Base-by-base conservation (phyloP, 306 rosid species). In the Rosa persica region DNA sequence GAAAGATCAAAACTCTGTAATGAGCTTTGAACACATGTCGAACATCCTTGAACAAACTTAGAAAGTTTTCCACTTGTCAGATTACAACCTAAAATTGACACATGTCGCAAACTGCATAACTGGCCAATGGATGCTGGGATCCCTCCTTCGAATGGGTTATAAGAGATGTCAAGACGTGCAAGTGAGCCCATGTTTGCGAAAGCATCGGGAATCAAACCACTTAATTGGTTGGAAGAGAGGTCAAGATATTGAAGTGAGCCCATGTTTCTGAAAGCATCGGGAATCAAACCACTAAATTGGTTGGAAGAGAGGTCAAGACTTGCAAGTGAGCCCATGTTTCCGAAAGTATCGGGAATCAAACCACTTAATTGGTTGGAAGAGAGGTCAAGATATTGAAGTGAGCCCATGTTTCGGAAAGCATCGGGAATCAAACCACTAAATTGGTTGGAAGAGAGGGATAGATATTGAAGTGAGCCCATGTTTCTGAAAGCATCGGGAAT, bases 141-240 rank as follows among this genome's bases (percentile, higher is more conserved):
- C 19, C 4, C 23, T 5, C 38, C 54, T 52, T 36, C 1, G 25
- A 38, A 47, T 17, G 12, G 67, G 34, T 38, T 74, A 7, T 6
- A 0, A 39, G 22, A 9, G 34, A 74, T 51, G 8, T 39, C 22
- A 55, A 55, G 48, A 55, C 34, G 43, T 5, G 42, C 3, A n/a
- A n/a, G n/a, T n/a, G n/a, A n/a, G n/a, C n/a, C n/a, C n/a, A n/a
- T n/a, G n/a, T n/a, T n/a, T n/a, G n/a, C n/a, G n/a, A n/a, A n/a
- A n/a, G n/a, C n/a, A n/a, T n/a, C n/a, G n/a, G 72, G 72, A 67
- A 67, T 40, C 16, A 22, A 8, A 42, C 36, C 73, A 68, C 25
- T 20, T 68, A 68, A 9, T 5, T 68, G 17, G 36, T 43, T 68
- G 6, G 4, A 19, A 10, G 36, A 68, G 15, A 68, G 27, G 8